These are phyloP conservation scores for Aegilops bicornis DNA, from an alignment of 176 grass and related monocot species.

Conservation along the genomic window DNA sequence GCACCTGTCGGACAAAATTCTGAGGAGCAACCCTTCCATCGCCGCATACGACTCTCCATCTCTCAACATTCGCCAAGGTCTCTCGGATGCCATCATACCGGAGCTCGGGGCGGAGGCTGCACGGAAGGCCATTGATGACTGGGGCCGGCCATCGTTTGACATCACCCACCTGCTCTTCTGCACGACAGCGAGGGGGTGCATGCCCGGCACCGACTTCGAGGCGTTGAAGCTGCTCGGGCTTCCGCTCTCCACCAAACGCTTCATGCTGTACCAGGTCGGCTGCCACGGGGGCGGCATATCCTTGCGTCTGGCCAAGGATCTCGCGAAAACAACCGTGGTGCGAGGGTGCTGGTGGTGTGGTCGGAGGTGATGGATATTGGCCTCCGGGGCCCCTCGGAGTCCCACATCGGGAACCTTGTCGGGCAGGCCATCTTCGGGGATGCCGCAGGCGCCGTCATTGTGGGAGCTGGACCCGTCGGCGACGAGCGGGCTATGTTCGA, in stretches of 20 bases:
- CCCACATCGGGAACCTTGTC: neutral
- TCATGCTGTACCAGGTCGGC: neutral
- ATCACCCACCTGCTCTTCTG: too few species aligned
- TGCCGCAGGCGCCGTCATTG: neutral
- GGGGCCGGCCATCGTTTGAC: too few species aligned
- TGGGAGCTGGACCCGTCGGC: neutral
- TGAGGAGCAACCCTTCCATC: too few species aligned
- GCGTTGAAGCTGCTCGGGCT: slow-evolving; percentile 56
- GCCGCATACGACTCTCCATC: too few species aligned
- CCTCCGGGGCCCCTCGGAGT: slow-evolving; percentile 46
- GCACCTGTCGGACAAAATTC: too few species aligned
- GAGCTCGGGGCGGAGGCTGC: too few species aligned
- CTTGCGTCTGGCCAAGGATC: slow-evolving; percentile 59
- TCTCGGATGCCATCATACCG: too few species aligned
- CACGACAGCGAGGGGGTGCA: too few species aligned
- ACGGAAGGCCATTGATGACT: too few species aligned
- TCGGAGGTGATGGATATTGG: slow-evolving; percentile 45
- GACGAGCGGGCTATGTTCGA: too few species aligned
- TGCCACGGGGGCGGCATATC: slow-evolving; percentile 47
- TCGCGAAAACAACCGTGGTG: slow-evolving; percentile 55
- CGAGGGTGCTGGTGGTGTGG: slow-evolving; percentile 58
- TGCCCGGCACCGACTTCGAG: neutral
- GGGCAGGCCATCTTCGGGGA: slow-evolving; percentile 25
- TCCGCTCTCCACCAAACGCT: slow-evolving; percentile 28
- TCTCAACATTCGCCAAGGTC: too few species aligned